Evolutionary conservation across 2,329 filamentous ascomycete genomes (phyloP).

Genomic region (Colletotrichum lentis): DNA sequence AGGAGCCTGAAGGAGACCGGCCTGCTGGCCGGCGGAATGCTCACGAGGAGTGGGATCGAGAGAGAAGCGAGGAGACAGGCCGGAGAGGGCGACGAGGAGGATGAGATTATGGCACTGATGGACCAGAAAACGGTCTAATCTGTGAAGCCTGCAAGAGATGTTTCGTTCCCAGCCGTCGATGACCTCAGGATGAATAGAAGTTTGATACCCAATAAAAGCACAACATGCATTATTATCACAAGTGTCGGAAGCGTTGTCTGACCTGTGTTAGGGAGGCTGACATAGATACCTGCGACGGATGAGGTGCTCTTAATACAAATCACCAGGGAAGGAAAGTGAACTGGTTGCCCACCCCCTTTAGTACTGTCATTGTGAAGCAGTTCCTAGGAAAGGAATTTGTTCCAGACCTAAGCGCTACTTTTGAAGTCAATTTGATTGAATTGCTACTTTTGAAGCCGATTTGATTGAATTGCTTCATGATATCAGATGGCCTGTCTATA

Average conservation of each 20-base stretch:
- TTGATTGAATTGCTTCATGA: no score
- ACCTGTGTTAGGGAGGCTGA: background rate
- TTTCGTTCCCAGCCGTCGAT: background rate
- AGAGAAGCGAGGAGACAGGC: constrained; percentile 66
- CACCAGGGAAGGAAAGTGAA: background rate
- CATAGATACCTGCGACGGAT: background rate
- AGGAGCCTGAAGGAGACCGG: constrained; percentile 62
- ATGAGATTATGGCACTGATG: constrained; percentile 52
- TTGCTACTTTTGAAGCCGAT: no score
- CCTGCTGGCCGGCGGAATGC: constrained; percentile 60
- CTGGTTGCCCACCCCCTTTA: no score
- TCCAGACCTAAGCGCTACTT: no score
- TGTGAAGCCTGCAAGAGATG: background rate
- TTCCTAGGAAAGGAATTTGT: no score
- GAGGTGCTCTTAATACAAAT: background rate
- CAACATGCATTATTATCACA: background rate
- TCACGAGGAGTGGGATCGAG: constrained; percentile 67
- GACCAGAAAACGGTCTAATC: constrained; percentile 33
- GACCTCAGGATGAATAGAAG: background rate
- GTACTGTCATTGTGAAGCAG: no score
- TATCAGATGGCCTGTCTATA: no score
- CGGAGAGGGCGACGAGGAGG: constrained; percentile 53
- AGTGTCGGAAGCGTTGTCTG: background rate
- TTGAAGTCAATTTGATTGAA: no score
- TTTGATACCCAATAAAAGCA: constrained; percentile 12